phyloP scores from a whole-genome alignment of 768 basidiomycete species.

The Termitomyces sp. region DNA sequence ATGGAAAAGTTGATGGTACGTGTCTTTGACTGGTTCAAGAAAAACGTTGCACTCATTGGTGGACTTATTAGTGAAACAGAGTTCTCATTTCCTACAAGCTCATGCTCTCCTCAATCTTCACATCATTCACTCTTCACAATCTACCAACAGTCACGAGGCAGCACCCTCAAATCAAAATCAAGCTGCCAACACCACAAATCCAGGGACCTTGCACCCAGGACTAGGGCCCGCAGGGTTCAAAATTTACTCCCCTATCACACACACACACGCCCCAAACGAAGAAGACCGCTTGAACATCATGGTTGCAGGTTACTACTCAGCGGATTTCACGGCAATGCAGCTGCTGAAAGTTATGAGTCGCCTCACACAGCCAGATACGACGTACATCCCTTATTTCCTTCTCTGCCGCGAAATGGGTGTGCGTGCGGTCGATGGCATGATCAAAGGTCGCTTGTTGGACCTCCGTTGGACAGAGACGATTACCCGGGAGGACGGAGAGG shows the following conservation, averaged over 20 bases:
- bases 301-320: slow-evolving; percentile 42
- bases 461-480: slow-evolving; percentile 73
- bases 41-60: not conserved
- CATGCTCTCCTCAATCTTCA: slow-evolving; percentile 81
- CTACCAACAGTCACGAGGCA: slow-evolving; percentile 28
- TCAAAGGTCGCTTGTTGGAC: slow-evolving; percentile 70
- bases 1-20: slow-evolving; percentile 68
- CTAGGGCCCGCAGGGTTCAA: slow-evolving; percentile 61
- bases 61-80: slow-evolving; percentile 61
- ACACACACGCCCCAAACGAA: slow-evolving; percentile 20
- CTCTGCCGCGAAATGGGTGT: slow-evolving; percentile 83
- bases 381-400: slow-evolving; percentile 72
- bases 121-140: slow-evolving; percentile 78
- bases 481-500: slow-evolving; percentile 44
- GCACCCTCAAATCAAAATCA: slow-evolving; percentile 24
- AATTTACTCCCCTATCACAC: slow-evolving; percentile 45
- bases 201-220: slow-evolving; percentile 50
- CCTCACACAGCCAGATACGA: slow-evolving; percentile 57
- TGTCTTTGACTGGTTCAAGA: not conserved
- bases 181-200: slow-evolving; percentile 30
- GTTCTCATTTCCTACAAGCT: slow-evolving; percentile 82
- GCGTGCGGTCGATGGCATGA: slow-evolving; percentile 79
- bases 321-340: slow-evolving; percentile 76
- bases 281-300: slow-evolving; percentile 28
- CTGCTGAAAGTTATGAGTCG: slow-evolving; percentile 79